Evolutionary conservation across 2,329 filamentous ascomycete species (phyloP).

Genomic region (Daldinia sp.): DNA sequence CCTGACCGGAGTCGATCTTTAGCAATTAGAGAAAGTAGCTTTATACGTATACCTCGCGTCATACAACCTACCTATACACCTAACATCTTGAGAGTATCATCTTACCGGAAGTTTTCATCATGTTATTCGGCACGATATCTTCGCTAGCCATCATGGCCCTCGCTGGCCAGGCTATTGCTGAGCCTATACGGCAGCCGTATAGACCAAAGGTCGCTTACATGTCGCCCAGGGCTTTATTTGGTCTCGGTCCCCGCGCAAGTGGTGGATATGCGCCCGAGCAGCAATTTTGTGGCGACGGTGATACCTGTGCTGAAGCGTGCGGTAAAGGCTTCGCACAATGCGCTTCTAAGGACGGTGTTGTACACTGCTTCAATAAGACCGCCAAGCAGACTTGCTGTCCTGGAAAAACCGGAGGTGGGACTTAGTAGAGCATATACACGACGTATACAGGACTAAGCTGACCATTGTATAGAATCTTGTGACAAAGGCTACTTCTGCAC

Average conservation of each 20-base stretch:
- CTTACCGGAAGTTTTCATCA: constrained; percentile 20
- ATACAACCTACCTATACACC: constrained; percentile 7
- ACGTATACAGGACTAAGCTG: constrained; percentile 16
- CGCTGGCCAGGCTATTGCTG: constrained; percentile 39
- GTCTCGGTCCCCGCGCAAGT: constrained; percentile 37
- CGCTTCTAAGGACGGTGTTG: constrained; percentile 51
- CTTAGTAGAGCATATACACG: constrained; percentile 45
- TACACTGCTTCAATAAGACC: constrained; percentile 66
- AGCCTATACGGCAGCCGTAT: constrained; percentile 41
- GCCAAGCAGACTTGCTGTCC: constrained; percentile 65
- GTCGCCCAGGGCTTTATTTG: constrained; percentile 42
- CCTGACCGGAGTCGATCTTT: not conserved
- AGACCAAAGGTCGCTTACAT: constrained; percentile 41
- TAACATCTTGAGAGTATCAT: constrained; percentile 8
- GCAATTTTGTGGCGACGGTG: constrained; percentile 42
- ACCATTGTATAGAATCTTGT: constrained; percentile 61
- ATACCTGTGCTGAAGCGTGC: constrained; percentile 48
- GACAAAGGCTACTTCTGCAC: constrained; percentile 69
- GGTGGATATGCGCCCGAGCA: constrained; percentile 44
- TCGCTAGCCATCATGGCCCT: constrained; percentile 39
- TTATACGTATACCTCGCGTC: constrained; percentile 2
- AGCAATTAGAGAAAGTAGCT: not conserved
- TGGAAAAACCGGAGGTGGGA: constrained; percentile 62
- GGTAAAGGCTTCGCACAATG: constrained; percentile 46
- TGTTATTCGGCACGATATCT: constrained; percentile 39